Base-by-base conservation (phyloP, 306 rosid species). In the Prunus mira region DNA sequence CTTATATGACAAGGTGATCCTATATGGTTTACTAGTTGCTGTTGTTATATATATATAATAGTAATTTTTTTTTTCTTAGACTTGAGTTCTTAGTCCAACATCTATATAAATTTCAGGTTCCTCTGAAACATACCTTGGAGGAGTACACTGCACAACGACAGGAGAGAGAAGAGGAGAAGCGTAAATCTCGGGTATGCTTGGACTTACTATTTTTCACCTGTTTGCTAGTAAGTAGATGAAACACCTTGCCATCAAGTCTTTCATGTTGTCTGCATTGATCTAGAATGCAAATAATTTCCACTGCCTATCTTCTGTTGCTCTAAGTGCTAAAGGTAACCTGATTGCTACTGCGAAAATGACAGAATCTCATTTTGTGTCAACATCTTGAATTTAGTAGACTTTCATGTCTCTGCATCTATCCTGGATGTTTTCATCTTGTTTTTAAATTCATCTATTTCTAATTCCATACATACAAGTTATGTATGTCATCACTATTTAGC, bases 1-100 rank as follows among this genome's bases (percentile, higher is more conserved):
- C 88, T 78, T 91, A 65, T 94, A 90, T 69, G 98, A 90, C 84
- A 91, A 91, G 98, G 98, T 94, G 73, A 84, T 79, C 54, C 17
- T n/a, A 19, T 63, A 22, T 61, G 19, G 19, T 61, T 47, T n/a
- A 34, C 32, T 56, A 63, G 22, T 28, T 61, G 32, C 50, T 72
- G 55, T 65, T 47, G 4, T 58, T 19, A 24, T 24, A 24, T 22
- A 30, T 68, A 3, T 20, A 38, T 6, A 6, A 38, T 1, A 38
- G 2, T 38, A 9, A 13, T 1, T 32, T 19, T 12, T 14, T 11
- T 24, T 19, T 22, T 9, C 56, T 62, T 32, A 25, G 1, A 60
- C 67, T 25, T 17, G 25, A 8, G 27, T 25, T 43, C 51, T 9
- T 65, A 81, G 24, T 80, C 43, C 28, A 78, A 24, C 74, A 50